Conservation (phyloP, 345 rosid species). For the Turnera subulata region DNA sequence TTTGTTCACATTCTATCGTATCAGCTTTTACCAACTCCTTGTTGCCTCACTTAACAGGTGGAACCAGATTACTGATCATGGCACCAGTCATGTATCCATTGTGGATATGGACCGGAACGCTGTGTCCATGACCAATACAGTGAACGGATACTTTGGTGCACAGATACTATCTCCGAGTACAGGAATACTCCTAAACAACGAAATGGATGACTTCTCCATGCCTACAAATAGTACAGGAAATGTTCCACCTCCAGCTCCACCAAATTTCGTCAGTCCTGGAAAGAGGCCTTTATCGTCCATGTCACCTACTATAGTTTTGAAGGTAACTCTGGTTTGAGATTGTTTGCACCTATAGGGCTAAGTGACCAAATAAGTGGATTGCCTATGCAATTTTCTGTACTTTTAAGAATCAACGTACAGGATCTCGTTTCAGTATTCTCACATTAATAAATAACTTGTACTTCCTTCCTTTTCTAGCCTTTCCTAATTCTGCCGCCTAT, state of each 20-base stretch:
- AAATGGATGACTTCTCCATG: constrained; percentile 66
- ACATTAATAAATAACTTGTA: not conserved
- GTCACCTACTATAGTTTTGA: constrained; percentile 52
- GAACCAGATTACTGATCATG: constrained; percentile 51
- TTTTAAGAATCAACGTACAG: no score
- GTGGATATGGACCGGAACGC: constrained; percentile 48
- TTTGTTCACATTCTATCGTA: no score
- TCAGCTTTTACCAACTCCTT: no score
- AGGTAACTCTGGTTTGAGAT: constrained; percentile 23
- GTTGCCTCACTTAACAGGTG: constrained; percentile 30
- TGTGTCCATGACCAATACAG: constrained; percentile 57
- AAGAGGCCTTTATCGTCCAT: constrained; percentile 68
- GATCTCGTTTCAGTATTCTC: no score
- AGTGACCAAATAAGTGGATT: no score
- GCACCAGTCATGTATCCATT: constrained; percentile 58
- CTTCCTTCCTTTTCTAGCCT: not conserved
- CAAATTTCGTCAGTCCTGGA: constrained; percentile 50
- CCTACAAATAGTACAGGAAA: constrained; percentile 6
- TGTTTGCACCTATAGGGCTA: no score
- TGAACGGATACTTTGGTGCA: constrained; percentile 56
- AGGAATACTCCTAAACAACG: constrained; percentile 59
- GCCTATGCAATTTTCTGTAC: no score
- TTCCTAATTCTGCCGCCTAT: not conserved
- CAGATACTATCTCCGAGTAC: constrained; percentile 44
- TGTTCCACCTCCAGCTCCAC: constrained; percentile 40